Conservation (phyloP, 2,329 filamentous ascomycete genomes). For the Fusarium haematococcum region DNA sequence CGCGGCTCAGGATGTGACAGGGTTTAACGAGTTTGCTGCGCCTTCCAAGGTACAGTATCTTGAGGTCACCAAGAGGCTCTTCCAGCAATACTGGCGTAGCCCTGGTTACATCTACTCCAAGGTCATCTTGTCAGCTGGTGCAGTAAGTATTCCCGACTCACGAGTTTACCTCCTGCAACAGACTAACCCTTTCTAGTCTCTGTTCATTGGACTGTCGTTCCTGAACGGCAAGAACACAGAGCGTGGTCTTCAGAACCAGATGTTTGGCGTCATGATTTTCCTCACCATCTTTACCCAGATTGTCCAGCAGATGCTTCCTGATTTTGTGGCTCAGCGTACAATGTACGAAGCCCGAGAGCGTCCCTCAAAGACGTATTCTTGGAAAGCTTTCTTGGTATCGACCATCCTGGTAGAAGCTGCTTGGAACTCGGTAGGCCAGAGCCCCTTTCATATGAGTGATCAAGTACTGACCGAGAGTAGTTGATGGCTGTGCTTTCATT, state of each 20-base stretch:
- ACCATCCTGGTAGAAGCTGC: slow-evolving; percentile 73
- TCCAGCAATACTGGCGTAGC: slow-evolving; percentile 51
- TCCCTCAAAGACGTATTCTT: slow-evolving; percentile 75
- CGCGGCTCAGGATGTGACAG: neutral
- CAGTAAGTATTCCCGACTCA: slow-evolving; percentile 44
- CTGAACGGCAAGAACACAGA: slow-evolving; percentile 69
- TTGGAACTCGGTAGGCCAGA: slow-evolving; percentile 69
- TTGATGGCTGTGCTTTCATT: slow-evolving; percentile 65
- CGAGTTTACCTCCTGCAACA: fast-evolving
- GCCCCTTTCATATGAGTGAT: fast-evolving
- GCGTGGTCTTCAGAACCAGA: slow-evolving; percentile 76
- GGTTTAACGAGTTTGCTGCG: slow-evolving; percentile 50
- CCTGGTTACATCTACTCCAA: slow-evolving; percentile 75
- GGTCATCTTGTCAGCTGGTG: slow-evolving; percentile 44
- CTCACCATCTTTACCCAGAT: slow-evolving; percentile 76
- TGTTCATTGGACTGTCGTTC: slow-evolving; percentile 79
- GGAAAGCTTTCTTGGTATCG: slow-evolving; percentile 74
- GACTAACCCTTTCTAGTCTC: slow-evolving; percentile 34
- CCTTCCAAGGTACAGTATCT: slow-evolving; percentile 46
- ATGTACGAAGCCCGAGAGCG: slow-evolving; percentile 78
- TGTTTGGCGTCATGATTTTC: slow-evolving; percentile 80
- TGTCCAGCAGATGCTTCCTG: slow-evolving; percentile 76
- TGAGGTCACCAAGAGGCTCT: slow-evolving; percentile 51
- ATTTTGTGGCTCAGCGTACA: slow-evolving; percentile 75
- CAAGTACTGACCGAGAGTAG: slow-evolving; percentile 34